Conservation (phyloP, 352 stramenopile species). For the Globisporangium middletonii region DNA sequence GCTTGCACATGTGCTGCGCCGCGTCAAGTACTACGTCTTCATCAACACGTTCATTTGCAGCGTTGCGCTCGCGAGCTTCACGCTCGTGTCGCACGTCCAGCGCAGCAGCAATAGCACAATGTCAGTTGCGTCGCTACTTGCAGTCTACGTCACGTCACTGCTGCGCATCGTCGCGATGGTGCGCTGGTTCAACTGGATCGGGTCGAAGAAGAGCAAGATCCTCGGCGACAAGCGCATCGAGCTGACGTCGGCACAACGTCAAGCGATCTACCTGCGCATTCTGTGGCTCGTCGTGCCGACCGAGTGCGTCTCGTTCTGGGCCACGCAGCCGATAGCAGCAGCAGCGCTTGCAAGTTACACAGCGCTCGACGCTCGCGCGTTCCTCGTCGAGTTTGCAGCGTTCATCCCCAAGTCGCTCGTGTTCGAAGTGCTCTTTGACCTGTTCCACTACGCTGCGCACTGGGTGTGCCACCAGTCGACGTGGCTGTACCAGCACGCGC, state of each 20-base stretch:
- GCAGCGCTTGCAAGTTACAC: background rate
- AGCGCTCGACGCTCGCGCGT: slow-evolving; percentile 5
- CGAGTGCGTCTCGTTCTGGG: slow-evolving; percentile 62
- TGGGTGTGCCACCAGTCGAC: slow-evolving; percentile 58
- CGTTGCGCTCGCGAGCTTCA: slow-evolving; percentile 31
- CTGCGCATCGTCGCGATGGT: slow-evolving; percentile 58
- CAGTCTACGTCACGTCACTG: slow-evolving; percentile 38
- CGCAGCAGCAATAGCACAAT: background rate
- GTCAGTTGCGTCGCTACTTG: slow-evolving; percentile 4
- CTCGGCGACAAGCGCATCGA: slow-evolving; percentile 46
- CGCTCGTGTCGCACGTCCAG: slow-evolving; percentile 11
- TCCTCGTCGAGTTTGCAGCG: slow-evolving; percentile 33
- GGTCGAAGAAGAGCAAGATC: slow-evolving; percentile 63
- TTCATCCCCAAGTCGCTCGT: slow-evolving; percentile 84
- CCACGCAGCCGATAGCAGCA: slow-evolving; percentile 17
- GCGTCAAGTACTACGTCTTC: slow-evolving; percentile 73
- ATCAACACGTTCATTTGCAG: slow-evolving; percentile 81
- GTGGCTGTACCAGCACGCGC: slow-evolving; percentile 72
- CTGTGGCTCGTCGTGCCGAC: slow-evolving; percentile 61
- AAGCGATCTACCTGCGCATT: slow-evolving; percentile 52
- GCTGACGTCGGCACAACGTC: slow-evolving; percentile 34
- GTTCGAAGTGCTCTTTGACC: slow-evolving; percentile 83
- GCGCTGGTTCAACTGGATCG: slow-evolving; percentile 79
- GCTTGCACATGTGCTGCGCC: slow-evolving; percentile 26
- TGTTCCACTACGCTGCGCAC: slow-evolving; percentile 81